phyloP scores from a whole-genome alignment of 805 yeast genomes.

The Suhomyces prunicola region DNA sequence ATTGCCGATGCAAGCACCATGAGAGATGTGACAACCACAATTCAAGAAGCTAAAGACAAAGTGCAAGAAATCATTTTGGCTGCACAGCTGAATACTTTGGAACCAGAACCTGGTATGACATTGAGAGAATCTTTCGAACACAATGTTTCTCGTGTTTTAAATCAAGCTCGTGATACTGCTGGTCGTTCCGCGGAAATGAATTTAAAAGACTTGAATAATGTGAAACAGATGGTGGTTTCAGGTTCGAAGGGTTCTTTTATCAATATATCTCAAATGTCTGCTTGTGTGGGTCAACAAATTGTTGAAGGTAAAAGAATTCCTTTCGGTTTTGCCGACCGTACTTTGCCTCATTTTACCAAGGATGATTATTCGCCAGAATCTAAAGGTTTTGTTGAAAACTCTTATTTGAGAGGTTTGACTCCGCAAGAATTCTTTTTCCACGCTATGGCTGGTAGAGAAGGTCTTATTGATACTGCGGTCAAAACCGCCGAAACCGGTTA shows the following conservation, averaged over 20 bases:
- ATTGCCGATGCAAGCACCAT: constrained; percentile 97
- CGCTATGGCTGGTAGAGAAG: constrained; percentile 99
- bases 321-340: constrained; percentile 93
- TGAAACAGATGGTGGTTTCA: constrained; percentile 98
- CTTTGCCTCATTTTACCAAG: constrained; percentile 96
- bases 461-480: constrained; percentile 98
- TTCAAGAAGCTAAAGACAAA: constrained; percentile 86
- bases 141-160: constrained; percentile 89
- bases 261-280: constrained; percentile 98
- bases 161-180: constrained; percentile 98
- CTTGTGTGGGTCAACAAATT: constrained; percentile 99
- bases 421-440: constrained; percentile 99
- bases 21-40: constrained; percentile 89
- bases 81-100: constrained; percentile 83
- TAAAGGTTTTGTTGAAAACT: constrained; percentile 95
- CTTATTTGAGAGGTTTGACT: constrained; percentile 93
- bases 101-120: constrained; percentile 99
- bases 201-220: constrained; percentile 90
- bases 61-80: constrained; percentile 91
- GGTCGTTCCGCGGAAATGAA: constrained; percentile 98
- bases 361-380: constrained; percentile 99
- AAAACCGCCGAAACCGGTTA: constrained; percentile 99
- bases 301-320: constrained; percentile 99
- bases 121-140: constrained; percentile 97
- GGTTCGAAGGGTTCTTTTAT: constrained; percentile 99